Evolutionary conservation across 139 green algal genomes (phyloP), one percentile per base, ranked within the genome.

Genomic region (Coelastrella sp.): DNA sequence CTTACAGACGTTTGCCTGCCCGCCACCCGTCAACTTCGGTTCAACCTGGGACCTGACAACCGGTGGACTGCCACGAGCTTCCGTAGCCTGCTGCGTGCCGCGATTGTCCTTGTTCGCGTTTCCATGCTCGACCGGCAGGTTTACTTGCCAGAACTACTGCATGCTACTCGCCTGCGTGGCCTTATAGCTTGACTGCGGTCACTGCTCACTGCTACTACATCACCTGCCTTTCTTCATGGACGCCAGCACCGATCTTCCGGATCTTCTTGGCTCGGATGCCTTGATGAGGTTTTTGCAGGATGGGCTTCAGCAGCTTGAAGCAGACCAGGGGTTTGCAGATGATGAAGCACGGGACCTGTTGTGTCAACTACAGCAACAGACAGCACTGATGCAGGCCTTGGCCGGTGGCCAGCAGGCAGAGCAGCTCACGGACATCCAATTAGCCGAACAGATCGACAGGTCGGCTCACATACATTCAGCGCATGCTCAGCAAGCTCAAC

Each of bases 361-460:
- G 23, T 6, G 54, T 8, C 58, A 73, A 64, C 64, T 87, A 23
- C 82, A 87, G 64, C 82, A 58, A 5, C 82, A 78, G 32, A 78
- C 82, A 6, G 13, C 14, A 11, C 8, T 77, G 4, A 78, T 77
- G 13, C 82, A 78, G 32, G 22, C 54, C 5, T 20, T 78, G 23
- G 56, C 82, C 54, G 61, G 23, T 6, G 32, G 23, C 16, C 23
- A 78, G 65, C 23, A 68, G 65, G 17, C 61, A 20, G 64, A 61
- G 5, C 17, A 32, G 64, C 47, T 56, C 13, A 79, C 64, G 19
- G 82, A 87, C 11, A 54, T 87, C 3, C 54, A 87, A 73, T 20
- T 87, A 3, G 82, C 82, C 17, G 54, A 87, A 23, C 82, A 87
- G 82, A 79, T 87, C 6, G 82, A 87, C 82, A 87, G 64, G 82